Base-by-base conservation (phyloP, 768 basidiomycete genomes). In the Pholiota microspora region DNA sequence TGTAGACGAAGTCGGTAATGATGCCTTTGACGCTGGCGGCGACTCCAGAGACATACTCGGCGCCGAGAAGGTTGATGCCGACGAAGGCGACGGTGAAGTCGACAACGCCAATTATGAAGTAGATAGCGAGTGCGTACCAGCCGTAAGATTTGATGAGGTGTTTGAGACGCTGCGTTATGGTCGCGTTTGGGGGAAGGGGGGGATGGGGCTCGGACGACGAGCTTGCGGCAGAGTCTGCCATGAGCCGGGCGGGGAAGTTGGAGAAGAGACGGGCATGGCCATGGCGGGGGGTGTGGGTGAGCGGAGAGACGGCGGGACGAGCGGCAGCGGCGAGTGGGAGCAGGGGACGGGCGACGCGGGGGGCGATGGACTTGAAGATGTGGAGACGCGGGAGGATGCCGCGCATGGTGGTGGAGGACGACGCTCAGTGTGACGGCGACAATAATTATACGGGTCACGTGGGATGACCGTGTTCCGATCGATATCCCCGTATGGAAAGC, bases 121-220 rank as follows among this genome's bases (percentile, higher is more conserved):
- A 99, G 23, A 98, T 86, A 28, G 90, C 94, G 25, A 98, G 79
- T 16, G 97, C 94, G 67, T 95, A 96, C 91, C 92, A 94, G 27
- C 96, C 96, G 67, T 98, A 97, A 3, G 89, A 82, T 67, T 89
- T 94, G 55, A 94, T 86, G 54, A 98, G 87, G 61, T 83, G 79
- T 65, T 86, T 92, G 21, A 94, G 75, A 16, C 85, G 81, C 67
- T 88, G 82, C 0, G 88, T 83, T 53, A 92, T 74, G 0, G 85
- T 71, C 2, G 80, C 73, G 58, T 82, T 67, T 23, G 81, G 74
- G 7, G 81, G 81, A 0, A 78, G 68, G n/a, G 69, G 61, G 23
- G 68, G 54, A 13, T 15, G 45, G 18, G 45, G 53, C 16, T 40
- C 53, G 5, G 45, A 16, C 13, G 53, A 10, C 23, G 53, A 38